phyloP scores from a whole-genome alignment of 2,329 filamentous ascomycete genomes.

The Aspergillus proliferans region DNA sequence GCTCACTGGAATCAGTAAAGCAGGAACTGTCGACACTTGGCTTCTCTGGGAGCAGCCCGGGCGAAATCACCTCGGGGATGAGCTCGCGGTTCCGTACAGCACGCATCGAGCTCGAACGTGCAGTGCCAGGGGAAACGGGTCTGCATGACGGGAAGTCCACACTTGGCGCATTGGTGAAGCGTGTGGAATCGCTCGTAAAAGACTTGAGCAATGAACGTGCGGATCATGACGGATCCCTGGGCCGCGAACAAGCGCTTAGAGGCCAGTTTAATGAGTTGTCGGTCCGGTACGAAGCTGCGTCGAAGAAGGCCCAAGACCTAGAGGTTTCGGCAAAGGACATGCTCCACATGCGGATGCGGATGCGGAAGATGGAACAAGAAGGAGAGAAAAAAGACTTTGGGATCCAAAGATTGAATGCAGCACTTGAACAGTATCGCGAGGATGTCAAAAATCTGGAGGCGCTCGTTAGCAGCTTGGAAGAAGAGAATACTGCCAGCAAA shows the following conservation, averaged over 20 bases:
- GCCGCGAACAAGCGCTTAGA: conserved; percentile 36
- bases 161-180: conserved; percentile 34
- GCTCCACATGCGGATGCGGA: conserved; percentile 38
- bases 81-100: conserved; percentile 36
- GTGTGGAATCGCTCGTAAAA: conserved; percentile 30
- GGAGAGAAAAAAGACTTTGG: conserved; percentile 35
- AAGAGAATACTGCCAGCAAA: conserved; percentile 26
- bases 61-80: conserved; percentile 32
- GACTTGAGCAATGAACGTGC: conserved; percentile 28
- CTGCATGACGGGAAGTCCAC: conserved; percentile 35
- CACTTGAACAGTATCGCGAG: conserved; percentile 38
- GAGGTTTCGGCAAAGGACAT: conserved; percentile 42
- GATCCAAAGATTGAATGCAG: conserved; percentile 36
- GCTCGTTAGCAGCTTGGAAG: conserved; percentile 37
- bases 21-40: conserved; percentile 34
- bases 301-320: conserved; percentile 30
- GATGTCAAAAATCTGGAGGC: conserved; percentile 40
- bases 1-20: conserved; percentile 30
- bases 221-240: conserved; percentile 27
- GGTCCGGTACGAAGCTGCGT: conserved; percentile 31
- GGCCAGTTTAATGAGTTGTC: conserved; percentile 41
- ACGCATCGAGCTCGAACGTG: conserved; percentile 38
- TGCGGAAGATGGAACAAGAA: conserved; percentile 38
- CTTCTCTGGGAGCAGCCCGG: conserved; percentile 27
- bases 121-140: conserved; percentile 39